Conservation (phyloP, 2,329 filamentous ascomycete species). For the Lasiodiplodia hormozganensis region DNA sequence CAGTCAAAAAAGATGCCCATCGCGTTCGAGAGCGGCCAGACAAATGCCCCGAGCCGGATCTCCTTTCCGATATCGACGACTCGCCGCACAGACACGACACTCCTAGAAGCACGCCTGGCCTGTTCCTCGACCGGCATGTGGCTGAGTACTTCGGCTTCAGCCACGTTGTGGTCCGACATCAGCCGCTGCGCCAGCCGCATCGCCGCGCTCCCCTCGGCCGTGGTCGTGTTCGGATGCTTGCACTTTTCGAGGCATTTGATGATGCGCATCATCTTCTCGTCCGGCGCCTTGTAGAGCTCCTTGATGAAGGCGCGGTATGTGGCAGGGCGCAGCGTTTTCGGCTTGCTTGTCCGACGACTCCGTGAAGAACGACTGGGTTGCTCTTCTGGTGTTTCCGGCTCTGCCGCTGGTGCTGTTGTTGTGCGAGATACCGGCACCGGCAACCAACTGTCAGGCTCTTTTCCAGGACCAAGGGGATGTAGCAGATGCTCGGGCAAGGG, state of each 20-base stretch:
- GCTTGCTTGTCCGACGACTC: neutral
- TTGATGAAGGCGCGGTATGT: neutral
- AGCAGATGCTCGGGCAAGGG: neutral
- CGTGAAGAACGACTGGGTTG: neutral
- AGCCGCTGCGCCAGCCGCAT: slow-evolving; percentile 26
- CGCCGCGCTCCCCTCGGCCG: slow-evolving; percentile 17
- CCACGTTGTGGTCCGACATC: slow-evolving; percentile 31
- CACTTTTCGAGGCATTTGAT: slow-evolving; percentile 30
- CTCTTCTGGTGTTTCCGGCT: neutral
- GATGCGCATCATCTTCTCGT: slow-evolving; percentile 5
- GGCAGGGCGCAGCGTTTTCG: neutral
- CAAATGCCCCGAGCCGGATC: neutral
- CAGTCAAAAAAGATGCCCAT: neutral
- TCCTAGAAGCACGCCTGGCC: neutral
- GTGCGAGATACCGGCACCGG: no score
- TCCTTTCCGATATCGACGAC: neutral
- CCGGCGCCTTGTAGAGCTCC: neutral
- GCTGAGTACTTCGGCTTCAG: slow-evolving; percentile 31
- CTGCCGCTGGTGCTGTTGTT: no score
- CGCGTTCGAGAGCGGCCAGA: neutral
- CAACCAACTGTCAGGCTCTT: no score
- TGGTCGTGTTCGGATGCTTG: slow-evolving; percentile 22
- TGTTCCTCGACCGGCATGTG: slow-evolving; percentile 20
- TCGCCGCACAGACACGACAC: neutral
- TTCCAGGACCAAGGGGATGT: no score